phyloP scores from a whole-genome alignment of 495 filamentous ascomycete genomes.

The Xylaria flabelliformis region DNA sequence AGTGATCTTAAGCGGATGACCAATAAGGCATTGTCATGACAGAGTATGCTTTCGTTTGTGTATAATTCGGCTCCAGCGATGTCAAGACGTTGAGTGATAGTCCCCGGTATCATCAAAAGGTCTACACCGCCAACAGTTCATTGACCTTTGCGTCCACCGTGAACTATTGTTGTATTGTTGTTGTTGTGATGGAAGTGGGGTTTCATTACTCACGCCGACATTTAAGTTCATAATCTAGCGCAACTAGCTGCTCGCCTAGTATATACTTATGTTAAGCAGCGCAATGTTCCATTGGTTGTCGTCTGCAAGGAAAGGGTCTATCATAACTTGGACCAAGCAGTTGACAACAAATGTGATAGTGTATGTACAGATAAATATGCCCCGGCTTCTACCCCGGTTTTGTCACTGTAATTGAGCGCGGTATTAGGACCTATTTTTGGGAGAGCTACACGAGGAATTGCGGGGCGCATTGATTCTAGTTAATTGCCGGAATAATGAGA shows the following conservation, averaged over 20 bases:
- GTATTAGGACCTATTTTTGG: not conserved
- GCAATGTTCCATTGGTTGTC: not conserved
- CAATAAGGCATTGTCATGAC: not conserved
- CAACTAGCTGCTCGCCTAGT: not conserved
- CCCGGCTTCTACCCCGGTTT: not conserved
- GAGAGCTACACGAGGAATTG: not conserved
- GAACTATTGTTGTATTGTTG: not conserved
- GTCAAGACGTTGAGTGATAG: not conserved
- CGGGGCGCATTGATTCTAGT: not conserved
- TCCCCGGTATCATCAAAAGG: not conserved
- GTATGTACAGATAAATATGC: not conserved
- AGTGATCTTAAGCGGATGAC: not conserved
- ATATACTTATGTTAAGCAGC: not conserved
- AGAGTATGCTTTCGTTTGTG: not conserved
- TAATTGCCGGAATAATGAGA: not conserved
- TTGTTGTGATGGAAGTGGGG: conserved; percentile 3
- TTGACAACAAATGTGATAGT: not conserved
- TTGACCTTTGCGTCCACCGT: not conserved
- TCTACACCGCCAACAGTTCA: not conserved
- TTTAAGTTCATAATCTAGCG: not conserved
- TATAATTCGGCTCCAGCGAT: not conserved
- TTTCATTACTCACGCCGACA: not conserved
- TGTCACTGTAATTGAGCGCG: not conserved
- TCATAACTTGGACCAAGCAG: not conserved
- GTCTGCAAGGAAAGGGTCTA: not conserved